phyloP scores from a whole-genome alignment of 371 early-diverging fungal species.

The Batkoa obscura region DNA sequence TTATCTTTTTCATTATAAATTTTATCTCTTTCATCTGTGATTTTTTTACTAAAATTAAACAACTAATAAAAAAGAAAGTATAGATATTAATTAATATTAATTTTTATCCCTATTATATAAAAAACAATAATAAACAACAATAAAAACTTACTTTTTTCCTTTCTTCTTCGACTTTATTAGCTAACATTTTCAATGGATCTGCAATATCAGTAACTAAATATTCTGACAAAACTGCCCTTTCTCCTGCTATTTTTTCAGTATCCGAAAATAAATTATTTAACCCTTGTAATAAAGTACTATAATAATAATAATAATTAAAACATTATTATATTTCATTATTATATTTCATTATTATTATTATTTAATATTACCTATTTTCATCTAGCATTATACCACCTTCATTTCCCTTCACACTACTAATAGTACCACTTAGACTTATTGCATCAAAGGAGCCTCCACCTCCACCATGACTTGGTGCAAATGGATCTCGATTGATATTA shows the following conservation, averaged over 20 bases:
- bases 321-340: not conserved
- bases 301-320: not conserved
- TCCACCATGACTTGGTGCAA: not conserved
- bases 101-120: constrained; percentile 11
- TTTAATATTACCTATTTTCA: not conserved
- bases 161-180: constrained; percentile 41
- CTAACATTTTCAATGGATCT: constrained; percentile 33
- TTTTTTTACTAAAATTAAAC: not conserved
- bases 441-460: not conserved
- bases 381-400: constrained; percentile 1
- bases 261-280: constrained; percentile 38
- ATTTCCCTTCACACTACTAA: constrained; percentile 3
- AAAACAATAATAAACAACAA: constrained; percentile 7
- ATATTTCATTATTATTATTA: too few species aligned
- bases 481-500: not conserved
- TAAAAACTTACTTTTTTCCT: constrained; percentile 40
- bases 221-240: constrained; percentile 34
- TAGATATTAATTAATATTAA: constrained; percentile 23
- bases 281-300: constrained; percentile 23
- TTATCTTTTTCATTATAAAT: constrained; percentile 47
- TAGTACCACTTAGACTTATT: not conserved
- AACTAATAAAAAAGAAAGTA: not conserved
- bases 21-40: constrained; percentile 32
- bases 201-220: constrained; percentile 22
- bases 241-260: constrained; percentile 31